These are phyloP conservation scores for Colletotrichum sp. DNA, from an alignment of 2,329 filamentous ascomycete genomes.

Conservation along the genomic window DNA sequence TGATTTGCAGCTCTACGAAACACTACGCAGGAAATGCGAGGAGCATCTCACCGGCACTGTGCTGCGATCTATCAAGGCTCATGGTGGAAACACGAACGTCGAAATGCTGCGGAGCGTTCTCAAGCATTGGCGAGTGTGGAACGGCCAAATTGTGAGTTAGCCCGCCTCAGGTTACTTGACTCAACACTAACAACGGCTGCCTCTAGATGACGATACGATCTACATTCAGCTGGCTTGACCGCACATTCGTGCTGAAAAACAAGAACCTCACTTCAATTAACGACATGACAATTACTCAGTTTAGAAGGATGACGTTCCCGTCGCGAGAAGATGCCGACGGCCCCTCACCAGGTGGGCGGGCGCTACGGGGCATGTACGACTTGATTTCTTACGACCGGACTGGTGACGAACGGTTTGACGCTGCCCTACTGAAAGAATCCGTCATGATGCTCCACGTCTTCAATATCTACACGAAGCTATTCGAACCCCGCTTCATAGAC, in stretches of 20 bases:
- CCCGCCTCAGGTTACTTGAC: not conserved
- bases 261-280: constrained; percentile 75
- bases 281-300: constrained; percentile 79
- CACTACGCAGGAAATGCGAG: constrained; percentile 70
- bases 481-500: constrained; percentile 78
- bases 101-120: constrained; percentile 65
- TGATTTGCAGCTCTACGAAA: constrained; percentile 61
- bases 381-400: constrained; percentile 76
- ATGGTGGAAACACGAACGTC: constrained; percentile 59
- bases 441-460: constrained; percentile 88
- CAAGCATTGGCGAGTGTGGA: constrained; percentile 78
- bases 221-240: constrained; percentile 93
- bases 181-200: constrained; percentile 15
- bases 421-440: constrained; percentile 71
- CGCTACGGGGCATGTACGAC: constrained; percentile 70
- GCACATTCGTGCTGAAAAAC: constrained; percentile 82
- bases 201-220: constrained; percentile 76
- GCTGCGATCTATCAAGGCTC: constrained; percentile 56
- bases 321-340: constrained; percentile 21
- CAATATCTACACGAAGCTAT: constrained; percentile 77
- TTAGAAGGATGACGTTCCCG: constrained; percentile 65
- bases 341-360: constrained; percentile 40
- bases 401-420: constrained; percentile 61
- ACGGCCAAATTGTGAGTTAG: constrained; percentile 70
- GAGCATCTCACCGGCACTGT: constrained; percentile 69